phyloP scores from a whole-genome alignment of 1,284 basidiomycete species.

The Tetrapyrgos nigripes region DNA sequence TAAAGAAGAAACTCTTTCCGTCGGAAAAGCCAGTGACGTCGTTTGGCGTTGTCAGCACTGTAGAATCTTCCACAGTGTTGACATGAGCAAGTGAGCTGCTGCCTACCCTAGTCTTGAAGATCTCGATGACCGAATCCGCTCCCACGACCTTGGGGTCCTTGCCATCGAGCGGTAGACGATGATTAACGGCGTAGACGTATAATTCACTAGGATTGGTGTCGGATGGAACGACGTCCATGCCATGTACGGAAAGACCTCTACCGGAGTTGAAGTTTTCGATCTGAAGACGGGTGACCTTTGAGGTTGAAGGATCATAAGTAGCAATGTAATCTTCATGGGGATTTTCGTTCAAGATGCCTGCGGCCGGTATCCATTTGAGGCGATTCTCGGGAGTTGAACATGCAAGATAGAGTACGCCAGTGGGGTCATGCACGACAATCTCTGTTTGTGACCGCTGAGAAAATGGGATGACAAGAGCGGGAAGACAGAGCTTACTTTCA shows the following conservation, averaged over 20 bases:
- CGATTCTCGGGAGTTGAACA: conserved; percentile 65
- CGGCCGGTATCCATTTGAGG: conserved; percentile 60
- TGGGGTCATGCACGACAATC: conserved; percentile 58
- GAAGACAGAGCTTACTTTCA: conserved; percentile 54
- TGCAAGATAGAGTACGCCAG: conserved; percentile 71
- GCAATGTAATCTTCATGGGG: conserved; percentile 65
- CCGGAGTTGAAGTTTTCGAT: conserved; percentile 44
- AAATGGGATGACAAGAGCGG: not conserved
- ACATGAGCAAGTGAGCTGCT: conserved; percentile 56
- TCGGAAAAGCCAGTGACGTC: conserved; percentile 69
- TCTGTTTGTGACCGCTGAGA: conserved; percentile 42
- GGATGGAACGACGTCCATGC: conserved; percentile 74
- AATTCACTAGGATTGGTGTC: conserved; percentile 53
- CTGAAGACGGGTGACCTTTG: conserved; percentile 51
- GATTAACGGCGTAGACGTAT: conserved; percentile 74
- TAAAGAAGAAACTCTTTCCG: conserved; percentile 68
- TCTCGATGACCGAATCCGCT: conserved; percentile 75
- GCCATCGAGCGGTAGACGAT: conserved; percentile 53
- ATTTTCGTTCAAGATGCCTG: conserved; percentile 49
- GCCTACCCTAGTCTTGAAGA: conserved; percentile 65
- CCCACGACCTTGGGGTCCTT: conserved; percentile 52
- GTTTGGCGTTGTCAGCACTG: conserved; percentile 69
- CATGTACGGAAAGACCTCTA: conserved; percentile 66
- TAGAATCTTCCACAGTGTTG: conserved; percentile 60
- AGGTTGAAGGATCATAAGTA: conserved; percentile 58